Base-by-base conservation (phyloP, 2,329 filamentous ascomycete genomes). In the Aureobasidium uvarum region DNA sequence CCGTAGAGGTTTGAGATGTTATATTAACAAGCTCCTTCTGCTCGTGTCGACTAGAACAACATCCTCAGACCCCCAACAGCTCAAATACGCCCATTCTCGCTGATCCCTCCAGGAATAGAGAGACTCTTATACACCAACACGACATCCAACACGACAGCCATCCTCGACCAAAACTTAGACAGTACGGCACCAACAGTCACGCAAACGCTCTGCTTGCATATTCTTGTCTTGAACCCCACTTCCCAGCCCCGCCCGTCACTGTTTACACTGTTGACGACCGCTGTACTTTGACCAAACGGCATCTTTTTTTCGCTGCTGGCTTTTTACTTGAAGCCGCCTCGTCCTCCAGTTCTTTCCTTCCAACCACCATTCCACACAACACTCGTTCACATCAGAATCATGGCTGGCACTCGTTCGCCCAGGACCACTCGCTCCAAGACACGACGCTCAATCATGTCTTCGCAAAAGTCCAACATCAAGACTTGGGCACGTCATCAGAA, bases 181-280 rank as follows among this genome's bases (percentile, higher is more conserved):
- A 41, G 58, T 33, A 62, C 60, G 60, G 38, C 60, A 43, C 58
- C 46, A 63, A 54, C 46, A 54, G 43, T 39, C 33, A 62, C 38
- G 13, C 16, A 33, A 63, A 63, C 60, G 60, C 46, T 48, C 46
- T 43, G n/a, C 46, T 54, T 63, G 60, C 60, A 63, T 63, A 63
- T 54, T 39, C 60, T 16, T 52, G 46, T 52, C 60, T 63, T 33
- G 41, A 36, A 45, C 60, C 60, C 60, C 60, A 63, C 60, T 54
- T 63, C 48, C 60, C 60, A 63, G 60, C 60, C 60, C 60, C 60
- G 60, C 60, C 28, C 60, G 39, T 48, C 56, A 60, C 60, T 63
- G 60, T 63, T 63, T 63, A 63, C 54, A 58, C 60, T 63, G 60
- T 63, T 63, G 60, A 52, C 48, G 60, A 62, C 58, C 56, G 45